Evolutionary conservation across 208 protist genomes (phyloP).

Genomic region (Crithidia thermophila): DNA sequence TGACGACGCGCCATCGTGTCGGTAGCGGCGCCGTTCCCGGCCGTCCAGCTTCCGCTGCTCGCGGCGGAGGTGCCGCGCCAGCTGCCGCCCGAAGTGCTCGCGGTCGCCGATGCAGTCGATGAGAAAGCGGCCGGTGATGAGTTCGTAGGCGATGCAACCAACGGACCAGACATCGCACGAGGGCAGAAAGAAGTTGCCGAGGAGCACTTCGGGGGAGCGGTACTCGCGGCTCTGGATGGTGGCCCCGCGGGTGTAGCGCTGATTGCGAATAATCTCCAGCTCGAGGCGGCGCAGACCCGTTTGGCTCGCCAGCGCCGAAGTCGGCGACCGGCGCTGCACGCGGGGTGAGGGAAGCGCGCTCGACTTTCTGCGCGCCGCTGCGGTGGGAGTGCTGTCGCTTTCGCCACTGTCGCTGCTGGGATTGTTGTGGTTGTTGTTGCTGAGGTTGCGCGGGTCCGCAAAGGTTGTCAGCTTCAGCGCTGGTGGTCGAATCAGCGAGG

Average conservation of each 20-base stretch:
- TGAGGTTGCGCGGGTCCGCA: no score
- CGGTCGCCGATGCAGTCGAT: conserved; percentile 49
- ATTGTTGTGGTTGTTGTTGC: no score
- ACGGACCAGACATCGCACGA: conserved; percentile 81
- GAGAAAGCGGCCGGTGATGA: conserved; percentile 68
- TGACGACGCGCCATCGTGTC: no score
- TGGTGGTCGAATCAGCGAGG: no score
- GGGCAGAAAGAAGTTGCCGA: conserved; percentile 59
- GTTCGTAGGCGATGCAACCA: conserved; percentile 82
- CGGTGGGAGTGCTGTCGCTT: no score
- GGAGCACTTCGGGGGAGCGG: conserved; percentile 75
- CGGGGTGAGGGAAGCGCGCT: neutral
- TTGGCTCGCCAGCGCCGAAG: conserved; percentile 12
- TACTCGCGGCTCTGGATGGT: conserved; percentile 82
- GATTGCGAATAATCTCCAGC: conserved; percentile 39
- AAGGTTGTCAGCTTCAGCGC: no score
- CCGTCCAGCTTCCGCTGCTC: neutral
- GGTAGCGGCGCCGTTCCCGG: neutral
- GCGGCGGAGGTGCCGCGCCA: neutral
- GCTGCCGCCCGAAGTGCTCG: conserved; percentile 10
- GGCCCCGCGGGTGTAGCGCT: conserved; percentile 45
- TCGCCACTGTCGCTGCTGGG: no score
- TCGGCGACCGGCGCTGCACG: neutral
- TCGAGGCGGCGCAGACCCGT: conserved; percentile 32
- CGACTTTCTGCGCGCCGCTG: no score